Base-by-base conservation (phyloP, 768 basidiomycete species). In the Phanerochaete carnosa region DNA sequence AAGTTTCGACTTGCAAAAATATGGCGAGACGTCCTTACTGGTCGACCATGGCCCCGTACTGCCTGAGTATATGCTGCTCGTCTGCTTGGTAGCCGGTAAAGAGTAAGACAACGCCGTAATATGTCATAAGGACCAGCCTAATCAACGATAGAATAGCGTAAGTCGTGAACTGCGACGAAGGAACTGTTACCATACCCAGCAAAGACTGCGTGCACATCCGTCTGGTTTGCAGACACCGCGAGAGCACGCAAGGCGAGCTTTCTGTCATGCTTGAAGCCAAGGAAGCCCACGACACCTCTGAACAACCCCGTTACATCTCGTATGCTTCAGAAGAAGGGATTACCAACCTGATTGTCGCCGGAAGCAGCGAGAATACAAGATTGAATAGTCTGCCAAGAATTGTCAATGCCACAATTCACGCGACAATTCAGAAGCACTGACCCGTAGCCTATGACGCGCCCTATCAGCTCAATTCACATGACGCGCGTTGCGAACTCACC, bases 91-190 rank as follows among this genome's bases (percentile, higher is more conserved):
- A 94, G 1, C 91, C 91, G 5, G 87, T 77, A 30, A 90, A 69
- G 0, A 89, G 80, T 1, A 92, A 77, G 4, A 92, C 82, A 54
- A 86, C 80, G 28, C 90, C 88, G 56, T 89, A 77, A 68, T 92
- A 92, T 2, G 89, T 88, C 89, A 94, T 92, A 8, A 94, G 72
- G 0, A 89, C 82, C n/a, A 93, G 75, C 15, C 88, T 89, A 58
- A 13, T 22, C 23, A 6, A 37, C 8, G 33, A 45, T 16, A 25
- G 5, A 35, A 22, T 11, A 11, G 33, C 19, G 37, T 43, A 47
- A 29, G 1, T 12, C 15, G n/a, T 32, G 26, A 9, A 39, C 19
- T 37, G n/a, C 2, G 58, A 23, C 15, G 49, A 35, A 25, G 19
- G 19, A 45, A 73, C 84, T n/a, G n/a, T n/a, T n/a, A n/a, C n/a